Conservation (phyloP, 1,284 basidiomycete species). For the Vanrija sp. region DNA sequence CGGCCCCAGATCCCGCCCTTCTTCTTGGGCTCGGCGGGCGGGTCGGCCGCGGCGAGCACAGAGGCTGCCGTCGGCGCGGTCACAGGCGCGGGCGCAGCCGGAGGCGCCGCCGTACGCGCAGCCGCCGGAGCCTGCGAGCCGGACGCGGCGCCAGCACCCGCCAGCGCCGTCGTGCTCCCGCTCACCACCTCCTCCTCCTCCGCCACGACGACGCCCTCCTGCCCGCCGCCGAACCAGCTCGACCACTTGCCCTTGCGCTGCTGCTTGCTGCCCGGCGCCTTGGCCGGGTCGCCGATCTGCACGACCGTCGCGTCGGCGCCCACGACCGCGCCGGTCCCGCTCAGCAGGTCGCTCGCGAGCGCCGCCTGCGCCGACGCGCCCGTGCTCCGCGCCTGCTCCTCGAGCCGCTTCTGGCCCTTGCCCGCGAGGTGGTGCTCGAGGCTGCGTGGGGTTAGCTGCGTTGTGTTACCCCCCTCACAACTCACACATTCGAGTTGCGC, state of each 20-base stretch:
- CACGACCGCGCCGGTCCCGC: background rate
- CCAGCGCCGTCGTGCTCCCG: too few relatives aligned
- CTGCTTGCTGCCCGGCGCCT: too few relatives aligned
- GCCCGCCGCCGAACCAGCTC: constrained; percentile 22
- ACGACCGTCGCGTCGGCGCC: background rate
- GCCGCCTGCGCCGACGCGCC: background rate
- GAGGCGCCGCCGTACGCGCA: too few relatives aligned
- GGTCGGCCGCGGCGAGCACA: background rate
- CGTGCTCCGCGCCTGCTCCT: background rate
- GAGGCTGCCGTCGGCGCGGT: background rate
- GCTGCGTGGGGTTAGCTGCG: constrained; percentile 11
- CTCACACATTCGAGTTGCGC: constrained; percentile 63
- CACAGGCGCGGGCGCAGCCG: background rate
- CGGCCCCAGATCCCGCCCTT: background rate
- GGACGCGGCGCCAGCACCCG: too few relatives aligned
- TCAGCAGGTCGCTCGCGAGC: background rate
- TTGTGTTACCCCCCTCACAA: background rate
- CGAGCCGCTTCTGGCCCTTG: constrained; percentile 41
- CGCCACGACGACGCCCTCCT: too few relatives aligned
- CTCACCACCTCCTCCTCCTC: too few relatives aligned
- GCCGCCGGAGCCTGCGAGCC: too few relatives aligned
- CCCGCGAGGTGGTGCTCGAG: constrained; percentile 45
- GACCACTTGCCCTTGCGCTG: constrained; percentile 4
- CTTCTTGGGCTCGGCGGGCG: background rate
- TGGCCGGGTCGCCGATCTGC: background rate